Evolutionary conservation across 352 stramenopile genomes (phyloP).

Genomic region (Phytophthora chlamydospora): DNA sequence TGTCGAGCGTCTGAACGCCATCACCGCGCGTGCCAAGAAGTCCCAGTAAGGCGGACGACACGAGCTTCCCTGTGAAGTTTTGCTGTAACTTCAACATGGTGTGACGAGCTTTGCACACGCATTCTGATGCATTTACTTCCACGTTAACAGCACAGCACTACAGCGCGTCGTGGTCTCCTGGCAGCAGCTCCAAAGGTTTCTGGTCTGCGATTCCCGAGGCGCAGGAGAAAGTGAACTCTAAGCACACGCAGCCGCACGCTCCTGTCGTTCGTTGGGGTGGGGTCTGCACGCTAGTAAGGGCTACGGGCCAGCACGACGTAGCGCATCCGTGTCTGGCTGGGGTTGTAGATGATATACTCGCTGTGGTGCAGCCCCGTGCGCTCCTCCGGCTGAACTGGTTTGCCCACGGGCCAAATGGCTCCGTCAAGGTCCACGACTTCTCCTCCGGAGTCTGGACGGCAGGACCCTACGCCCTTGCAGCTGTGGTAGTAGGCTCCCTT

Average conservation of each 20-base stretch:
- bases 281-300: constrained; percentile 34
- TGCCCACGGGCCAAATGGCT: constrained; percentile 71
- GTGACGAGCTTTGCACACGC: constrained; percentile 5
- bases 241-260: constrained; percentile 26
- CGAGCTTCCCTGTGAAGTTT: neutral
- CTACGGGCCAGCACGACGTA: constrained; percentile 74
- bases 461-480: constrained; percentile 74
- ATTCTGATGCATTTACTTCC: constrained; percentile 35
- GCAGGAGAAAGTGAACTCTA: constrained; percentile 28
- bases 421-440: constrained; percentile 65
- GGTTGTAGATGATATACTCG: constrained; percentile 90
- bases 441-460: constrained; percentile 49
- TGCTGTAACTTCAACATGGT: too few relatives aligned
- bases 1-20: constrained; percentile 95
- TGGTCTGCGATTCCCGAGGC: constrained; percentile 19
- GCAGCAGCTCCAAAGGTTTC: constrained; percentile 15
- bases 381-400: constrained; percentile 57
- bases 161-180: constrained; percentile 18
- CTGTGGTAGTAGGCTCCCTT: constrained; percentile 55
- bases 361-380: constrained; percentile 69
- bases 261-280: constrained; percentile 12
- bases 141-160: constrained; percentile 20
- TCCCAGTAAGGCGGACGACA: constrained; percentile 40
- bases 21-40: constrained; percentile 74
- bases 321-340: constrained; percentile 77